Base-by-base conservation (phyloP, 345 rosid genomes). In the Gossypium mustelinum region DNA sequence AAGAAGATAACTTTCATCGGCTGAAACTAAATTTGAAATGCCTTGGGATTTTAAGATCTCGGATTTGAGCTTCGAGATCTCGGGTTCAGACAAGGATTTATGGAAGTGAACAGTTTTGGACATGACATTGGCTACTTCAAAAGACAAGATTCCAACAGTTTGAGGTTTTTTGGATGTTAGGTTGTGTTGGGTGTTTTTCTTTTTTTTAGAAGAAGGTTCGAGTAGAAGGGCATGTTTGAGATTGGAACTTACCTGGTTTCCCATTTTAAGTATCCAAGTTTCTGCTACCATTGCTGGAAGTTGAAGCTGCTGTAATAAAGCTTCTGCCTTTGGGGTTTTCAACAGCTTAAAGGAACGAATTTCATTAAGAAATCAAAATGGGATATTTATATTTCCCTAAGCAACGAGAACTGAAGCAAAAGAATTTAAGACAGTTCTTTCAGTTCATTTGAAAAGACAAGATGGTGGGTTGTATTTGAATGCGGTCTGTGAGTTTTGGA, bases 211-310 rank as follows among this genome's bases (percentile, higher is more conserved):
- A 50, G 90, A 54, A 29, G 86, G 75, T 63, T 94, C 96, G 1
- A 83, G 84, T 70, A 89, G 94, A 20, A 94, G 82, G 48, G 94
- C 97, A 76, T 88, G 92, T 84, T 92, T 94, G 66, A 92, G 90
- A 87, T 94, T 92, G 58, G 80, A 48, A 79, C 97, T 94, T 54
- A 94, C 98, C 88, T 94, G 98, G 91, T 88, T 94, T 17, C 98
- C 87, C 96, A 94, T 91, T 82, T 84, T 94, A 73, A 94, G 79
- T 61, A 94, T 85, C 99, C 98, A 94, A 91, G 97, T 80, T 67
- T 94, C 97, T 44, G 94, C 93, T 80, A 94, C 98, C 99, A 94
- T 94, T 75, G 87, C 84, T 77, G 82, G 52, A 69, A 57, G 29
- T 41, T 45, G 29, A 45, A 52, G 60, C 73, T 9, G 25, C 27